A percentile compares a stretch with the other conserved stretches of the same genome.
Evolutionary conservation across 306 rosid genomes (phyloP).

Genomic region (Oxytropis ochrocephala): DNA sequence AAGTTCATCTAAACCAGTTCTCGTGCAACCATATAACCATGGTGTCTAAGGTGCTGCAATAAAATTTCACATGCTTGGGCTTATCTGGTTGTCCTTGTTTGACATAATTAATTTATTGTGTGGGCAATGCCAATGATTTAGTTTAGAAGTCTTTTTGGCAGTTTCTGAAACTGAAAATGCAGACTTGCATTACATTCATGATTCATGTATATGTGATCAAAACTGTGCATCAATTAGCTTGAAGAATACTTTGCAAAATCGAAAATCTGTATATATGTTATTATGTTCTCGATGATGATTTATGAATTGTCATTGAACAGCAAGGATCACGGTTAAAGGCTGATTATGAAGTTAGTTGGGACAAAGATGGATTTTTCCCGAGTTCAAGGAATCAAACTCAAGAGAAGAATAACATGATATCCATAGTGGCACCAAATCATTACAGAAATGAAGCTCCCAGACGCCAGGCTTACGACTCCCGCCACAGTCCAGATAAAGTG

Average conservation of each 20-base stretch:
- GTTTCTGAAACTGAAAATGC: slow-evolving; percentile 2
- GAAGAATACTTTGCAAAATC: slow-evolving; percentile 2
- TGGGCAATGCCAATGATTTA: neutral
- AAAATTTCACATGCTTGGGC: neutral
- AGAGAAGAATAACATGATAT: slow-evolving; percentile 29
- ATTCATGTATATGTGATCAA: neutral
- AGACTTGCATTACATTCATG: neutral
- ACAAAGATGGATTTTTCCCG: slow-evolving; percentile 56
- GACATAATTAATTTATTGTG: neutral
- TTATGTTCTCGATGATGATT: neutral
- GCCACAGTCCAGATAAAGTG: slow-evolving; percentile 48
- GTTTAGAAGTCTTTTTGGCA: neutral
- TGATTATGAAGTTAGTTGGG: slow-evolving; percentile 83
- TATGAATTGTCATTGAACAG: slow-evolving; percentile 39
- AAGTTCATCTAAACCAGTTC: neutral
- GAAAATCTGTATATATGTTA: neutral
- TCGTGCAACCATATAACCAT: neutral
- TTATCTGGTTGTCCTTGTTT: neutral
- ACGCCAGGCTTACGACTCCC: slow-evolving; percentile 40
- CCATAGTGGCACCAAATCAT: slow-evolving; percentile 30
- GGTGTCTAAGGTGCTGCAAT: neutral
- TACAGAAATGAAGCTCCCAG: slow-evolving; percentile 70
- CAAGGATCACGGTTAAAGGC: slow-evolving; percentile 76
- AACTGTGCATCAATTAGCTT: neutral
- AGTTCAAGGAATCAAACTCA: slow-evolving; percentile 38